Percentiles rank a stretch among this genome's conserved stretches.
phyloP scores from a whole-genome alignment of 768 basidiomycete genomes.

The Gelatoporia subvermispora region DNA sequence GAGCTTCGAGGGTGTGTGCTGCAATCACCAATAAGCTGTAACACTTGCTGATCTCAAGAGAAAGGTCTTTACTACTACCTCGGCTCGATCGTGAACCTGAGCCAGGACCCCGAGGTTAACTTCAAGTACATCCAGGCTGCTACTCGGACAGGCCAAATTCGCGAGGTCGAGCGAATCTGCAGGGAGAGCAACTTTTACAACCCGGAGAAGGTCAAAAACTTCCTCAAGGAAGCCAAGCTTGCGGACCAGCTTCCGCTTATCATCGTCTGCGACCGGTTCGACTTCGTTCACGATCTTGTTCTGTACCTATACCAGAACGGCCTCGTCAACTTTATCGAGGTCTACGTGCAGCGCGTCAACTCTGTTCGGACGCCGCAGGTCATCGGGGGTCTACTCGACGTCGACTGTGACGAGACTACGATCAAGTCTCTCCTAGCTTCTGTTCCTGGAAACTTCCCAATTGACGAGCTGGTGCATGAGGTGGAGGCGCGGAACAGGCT shows the following conservation, averaged over 20 bases:
- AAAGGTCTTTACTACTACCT: conserved; percentile 95
- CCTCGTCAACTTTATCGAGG: conserved; percentile 95
- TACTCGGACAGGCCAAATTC: conserved; percentile 94
- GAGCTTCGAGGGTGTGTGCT: conserved; percentile 78
- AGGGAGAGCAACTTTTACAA: conserved; percentile 97
- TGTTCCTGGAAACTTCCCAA: conserved; percentile 94
- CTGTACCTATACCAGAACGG: conserved; percentile 98
- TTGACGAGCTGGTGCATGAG: conserved; percentile 96
- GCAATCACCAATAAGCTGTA: background rate
- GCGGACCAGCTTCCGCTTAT: conserved; percentile 96
- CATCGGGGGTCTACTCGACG: conserved; percentile 91
- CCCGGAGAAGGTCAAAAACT: conserved; percentile 99
- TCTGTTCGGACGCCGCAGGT: conserved; percentile 96
- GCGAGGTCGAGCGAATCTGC: conserved; percentile 98
- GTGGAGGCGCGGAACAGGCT: conserved; percentile 94
- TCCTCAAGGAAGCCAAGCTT: conserved; percentile 97
- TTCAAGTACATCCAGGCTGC: conserved; percentile 99
- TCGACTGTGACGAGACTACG: conserved; percentile 94
- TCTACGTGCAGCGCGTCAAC: conserved; percentile 99
- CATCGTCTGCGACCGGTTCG: conserved; percentile 99
- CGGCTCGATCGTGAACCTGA: conserved; percentile 95
- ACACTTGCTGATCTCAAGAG: background rate
- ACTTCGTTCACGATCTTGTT: conserved; percentile 98
- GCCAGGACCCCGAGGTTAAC: conserved; percentile 93
- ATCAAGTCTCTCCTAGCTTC: conserved; percentile 94